Evolutionary conservation across 257 asterid genomes (phyloP).

Genomic region (Jacaranda mimosifolia): DNA sequence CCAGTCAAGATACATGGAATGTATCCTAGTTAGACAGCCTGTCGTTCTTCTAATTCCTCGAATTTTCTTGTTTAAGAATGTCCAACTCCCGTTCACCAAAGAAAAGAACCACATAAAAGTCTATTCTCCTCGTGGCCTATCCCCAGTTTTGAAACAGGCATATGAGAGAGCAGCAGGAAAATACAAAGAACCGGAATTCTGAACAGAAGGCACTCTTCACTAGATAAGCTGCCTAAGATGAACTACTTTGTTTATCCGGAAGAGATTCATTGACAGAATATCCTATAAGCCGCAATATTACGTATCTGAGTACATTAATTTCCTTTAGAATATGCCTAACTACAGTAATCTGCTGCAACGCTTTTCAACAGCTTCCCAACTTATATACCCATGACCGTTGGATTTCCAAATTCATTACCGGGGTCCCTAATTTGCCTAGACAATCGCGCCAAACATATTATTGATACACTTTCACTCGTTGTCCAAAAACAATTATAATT

Average conservation of each 20-base stretch:
- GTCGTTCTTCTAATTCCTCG: neutral
- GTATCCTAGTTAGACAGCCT: neutral
- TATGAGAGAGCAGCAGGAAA: neutral
- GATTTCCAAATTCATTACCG: neutral
- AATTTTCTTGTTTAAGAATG: neutral
- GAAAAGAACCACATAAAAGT: neutral
- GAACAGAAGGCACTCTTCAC: slow-evolving; percentile 9
- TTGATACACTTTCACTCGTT: neutral
- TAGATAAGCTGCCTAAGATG: slow-evolving; percentile 9
- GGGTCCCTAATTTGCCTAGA: slow-evolving; percentile 11
- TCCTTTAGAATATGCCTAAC: neutral
- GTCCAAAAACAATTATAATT: neutral
- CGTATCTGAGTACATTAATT: neutral
- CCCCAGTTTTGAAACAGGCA: neutral
- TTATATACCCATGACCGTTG: neutral
- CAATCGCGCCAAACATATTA: neutral
- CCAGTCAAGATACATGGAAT: neutral
- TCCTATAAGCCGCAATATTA: no score
- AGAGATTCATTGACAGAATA: neutral
- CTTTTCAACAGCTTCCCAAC: no score
- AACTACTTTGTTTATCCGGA: neutral
- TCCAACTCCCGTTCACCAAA: neutral
- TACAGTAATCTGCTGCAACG: neutral
- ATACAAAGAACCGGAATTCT: neutral
- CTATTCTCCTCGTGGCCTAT: neutral